A percentile compares a stretch with the other conserved stretches of the same genome.
Conservation (phyloP, 2,329 filamentous ascomycete genomes). For the Aphanocladium album region DNA sequence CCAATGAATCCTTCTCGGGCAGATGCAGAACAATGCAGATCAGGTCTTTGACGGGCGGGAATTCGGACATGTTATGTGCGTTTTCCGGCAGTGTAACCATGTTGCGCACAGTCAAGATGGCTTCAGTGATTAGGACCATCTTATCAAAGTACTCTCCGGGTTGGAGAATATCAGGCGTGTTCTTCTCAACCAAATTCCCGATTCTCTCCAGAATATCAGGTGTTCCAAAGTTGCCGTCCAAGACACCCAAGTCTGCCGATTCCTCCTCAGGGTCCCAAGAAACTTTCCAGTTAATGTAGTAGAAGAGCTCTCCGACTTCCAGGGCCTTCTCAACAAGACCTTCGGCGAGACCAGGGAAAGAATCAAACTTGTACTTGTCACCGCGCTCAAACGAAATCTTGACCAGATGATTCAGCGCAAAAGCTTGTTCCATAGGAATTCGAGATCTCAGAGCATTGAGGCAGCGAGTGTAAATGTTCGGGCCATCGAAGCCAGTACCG, state of each 20-base stretch:
- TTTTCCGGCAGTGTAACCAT: conserved; percentile 95
- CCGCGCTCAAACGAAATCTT: conserved; percentile 93
- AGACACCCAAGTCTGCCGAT: conserved; percentile 43
- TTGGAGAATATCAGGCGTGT: conserved; percentile 65
- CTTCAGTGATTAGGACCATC: conserved; percentile 76
- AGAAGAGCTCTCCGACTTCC: conserved; percentile 72
- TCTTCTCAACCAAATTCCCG: conserved; percentile 51
- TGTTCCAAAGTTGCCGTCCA: conserved; percentile 47
- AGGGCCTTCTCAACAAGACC: conserved; percentile 81
- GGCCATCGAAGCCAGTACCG: conserved; percentile 66
- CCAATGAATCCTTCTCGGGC: conserved; percentile 64
- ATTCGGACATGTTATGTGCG: conserved; percentile 71
- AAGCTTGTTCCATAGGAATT: conserved; percentile 78
- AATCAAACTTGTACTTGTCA: conserved; percentile 93
- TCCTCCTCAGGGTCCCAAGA: conserved; percentile 57
- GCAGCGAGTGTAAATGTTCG: conserved; percentile 88
- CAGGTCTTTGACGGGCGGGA: conserved; percentile 72
- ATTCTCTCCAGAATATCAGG: conserved; percentile 61
- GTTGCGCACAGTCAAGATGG: conserved; percentile 82
- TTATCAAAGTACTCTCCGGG: conserved; percentile 65
- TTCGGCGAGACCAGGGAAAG: conserved; percentile 83
- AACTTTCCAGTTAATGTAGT: conserved; percentile 75
- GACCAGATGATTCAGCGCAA: conserved; percentile 86
- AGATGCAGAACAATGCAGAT: conserved; percentile 77
- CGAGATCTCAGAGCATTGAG: conserved; percentile 77